phyloP scores from a whole-genome alignment of 805 yeast species.

The Metschnikowia vanudenii region DNA sequence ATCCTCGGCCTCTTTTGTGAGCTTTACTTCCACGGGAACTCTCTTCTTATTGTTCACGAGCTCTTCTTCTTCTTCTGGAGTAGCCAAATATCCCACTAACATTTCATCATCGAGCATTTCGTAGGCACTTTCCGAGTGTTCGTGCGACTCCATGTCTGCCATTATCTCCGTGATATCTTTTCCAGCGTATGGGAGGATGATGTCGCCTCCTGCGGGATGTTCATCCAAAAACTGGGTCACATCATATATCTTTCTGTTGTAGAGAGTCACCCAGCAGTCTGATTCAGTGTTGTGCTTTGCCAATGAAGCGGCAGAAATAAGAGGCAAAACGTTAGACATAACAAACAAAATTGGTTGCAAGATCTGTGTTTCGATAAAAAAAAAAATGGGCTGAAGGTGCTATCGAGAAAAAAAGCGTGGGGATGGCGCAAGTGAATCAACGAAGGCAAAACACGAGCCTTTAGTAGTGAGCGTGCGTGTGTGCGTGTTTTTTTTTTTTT shows the following conservation, averaged over 20 bases:
- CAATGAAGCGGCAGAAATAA: slow-evolving; percentile 55
- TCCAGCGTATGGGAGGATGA: slow-evolving; percentile 59
- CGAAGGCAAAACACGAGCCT: neutral
- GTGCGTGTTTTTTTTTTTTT: slow-evolving; percentile 3
- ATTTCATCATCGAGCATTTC: slow-evolving; percentile 81
- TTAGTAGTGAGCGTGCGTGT: neutral
- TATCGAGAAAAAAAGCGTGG: neutral
- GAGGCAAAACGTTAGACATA: slow-evolving; percentile 44
- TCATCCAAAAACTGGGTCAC: slow-evolving; percentile 71
- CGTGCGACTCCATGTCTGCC: slow-evolving; percentile 70
- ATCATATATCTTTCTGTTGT: slow-evolving; percentile 78
- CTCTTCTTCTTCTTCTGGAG: slow-evolving; percentile 71
- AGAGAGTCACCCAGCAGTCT: slow-evolving; percentile 80
- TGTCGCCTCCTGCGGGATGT: slow-evolving; percentile 68
- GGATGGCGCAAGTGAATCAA: neutral
- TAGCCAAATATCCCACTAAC: slow-evolving; percentile 81
- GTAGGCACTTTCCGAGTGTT: slow-evolving; percentile 81
- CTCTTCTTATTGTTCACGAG: slow-evolving; percentile 59
- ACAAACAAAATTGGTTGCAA: neutral
- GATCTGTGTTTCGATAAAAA: neutral
- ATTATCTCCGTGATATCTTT: slow-evolving; percentile 68
- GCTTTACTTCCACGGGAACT: slow-evolving; percentile 56
- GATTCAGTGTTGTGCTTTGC: slow-evolving; percentile 48
- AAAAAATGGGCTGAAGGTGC: neutral
- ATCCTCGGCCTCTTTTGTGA: slow-evolving; percentile 23